These are phyloP conservation scores for Epichloe amarillans DNA, from an alignment of 2,329 filamentous ascomycete species.

Conservation along the genomic window DNA sequence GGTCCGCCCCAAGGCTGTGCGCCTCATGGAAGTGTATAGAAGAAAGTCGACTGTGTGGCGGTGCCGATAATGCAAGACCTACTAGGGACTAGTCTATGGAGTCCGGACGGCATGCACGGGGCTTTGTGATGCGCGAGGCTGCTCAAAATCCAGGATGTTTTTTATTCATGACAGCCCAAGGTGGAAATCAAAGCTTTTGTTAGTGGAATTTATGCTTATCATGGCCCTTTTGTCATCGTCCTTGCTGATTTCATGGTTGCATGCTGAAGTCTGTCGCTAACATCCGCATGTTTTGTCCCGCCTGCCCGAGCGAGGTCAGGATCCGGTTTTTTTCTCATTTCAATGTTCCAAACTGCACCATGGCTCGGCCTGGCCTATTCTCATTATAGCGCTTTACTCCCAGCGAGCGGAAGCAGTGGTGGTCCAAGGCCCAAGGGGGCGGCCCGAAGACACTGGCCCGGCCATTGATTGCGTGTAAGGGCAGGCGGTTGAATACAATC, in stretches of 20 bases:
- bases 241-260: background rate
- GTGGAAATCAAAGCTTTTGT: background rate
- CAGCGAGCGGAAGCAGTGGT: too few species aligned
- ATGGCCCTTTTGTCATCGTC: background rate
- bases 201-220: background rate
- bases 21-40: conserved; percentile 31
- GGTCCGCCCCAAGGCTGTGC: conserved; percentile 16
- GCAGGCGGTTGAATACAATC: too few species aligned
- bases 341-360: background rate
- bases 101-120: background rate
- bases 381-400: background rate
- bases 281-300: background rate
- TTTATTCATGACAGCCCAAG: background rate
- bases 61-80: conserved; percentile 14
- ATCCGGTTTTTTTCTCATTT: background rate
- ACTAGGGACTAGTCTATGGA: background rate
- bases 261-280: conserved; percentile 1
- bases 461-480: too few species aligned
- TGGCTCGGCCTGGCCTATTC: background rate
- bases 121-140: background rate
- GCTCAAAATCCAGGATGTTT: background rate
- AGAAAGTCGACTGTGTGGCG: conserved; percentile 28
- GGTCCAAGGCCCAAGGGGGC: too few species aligned
- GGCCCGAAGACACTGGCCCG: too few species aligned
- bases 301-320: background rate